A percentile compares a stretch with the other conserved stretches of the same genome.
Conservation (phyloP, 2,329 filamentous ascomycete species). For the Colletotrichum gloeosporioides region DNA sequence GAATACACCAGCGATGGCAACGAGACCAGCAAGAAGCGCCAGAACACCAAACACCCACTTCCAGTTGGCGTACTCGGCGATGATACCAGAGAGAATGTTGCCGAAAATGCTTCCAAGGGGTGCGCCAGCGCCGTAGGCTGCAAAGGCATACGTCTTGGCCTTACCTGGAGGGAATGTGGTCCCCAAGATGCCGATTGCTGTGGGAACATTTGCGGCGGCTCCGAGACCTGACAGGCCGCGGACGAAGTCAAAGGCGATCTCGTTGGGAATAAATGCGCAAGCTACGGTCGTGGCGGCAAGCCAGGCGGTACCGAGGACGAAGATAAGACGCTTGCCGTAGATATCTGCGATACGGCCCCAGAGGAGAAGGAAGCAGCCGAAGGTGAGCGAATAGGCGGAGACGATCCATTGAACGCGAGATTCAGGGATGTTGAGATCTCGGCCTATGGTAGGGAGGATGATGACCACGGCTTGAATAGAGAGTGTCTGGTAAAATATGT, state of each 20-base stretch:
- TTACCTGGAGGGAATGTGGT: conserved; percentile 71
- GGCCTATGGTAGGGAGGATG: conserved; percentile 66
- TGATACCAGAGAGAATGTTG: conserved; percentile 67
- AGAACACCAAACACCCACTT: conserved; percentile 72
- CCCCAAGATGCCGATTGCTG: conserved; percentile 73
- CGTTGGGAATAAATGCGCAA: conserved; percentile 69
- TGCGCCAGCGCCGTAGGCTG: conserved; percentile 67
- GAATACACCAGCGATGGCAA: conserved; percentile 62
- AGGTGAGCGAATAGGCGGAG: conserved; percentile 69
- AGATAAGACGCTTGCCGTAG: conserved; percentile 69
- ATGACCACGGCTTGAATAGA: conserved; percentile 66
- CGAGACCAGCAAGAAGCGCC: conserved; percentile 62
- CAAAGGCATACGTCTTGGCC: conserved; percentile 75
- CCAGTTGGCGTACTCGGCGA: conserved; percentile 68
- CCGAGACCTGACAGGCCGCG: conserved; percentile 72
- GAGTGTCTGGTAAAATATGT: conserved; percentile 49
- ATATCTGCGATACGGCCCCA: conserved; percentile 73
- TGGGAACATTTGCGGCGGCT: conserved; percentile 73
- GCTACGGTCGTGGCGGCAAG: conserved; percentile 62
- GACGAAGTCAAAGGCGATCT: conserved; percentile 72
- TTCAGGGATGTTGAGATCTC: conserved; percentile 60
- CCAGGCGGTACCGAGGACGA: conserved; percentile 68
- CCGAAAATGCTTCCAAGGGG: conserved; percentile 70
- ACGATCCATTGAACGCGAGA: conserved; percentile 70
- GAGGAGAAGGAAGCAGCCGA: conserved; percentile 71